These are phyloP conservation scores for Penicillium sp. DNA, from an alignment of 2,329 filamentous ascomycete genomes.

Conservation along the genomic window DNA sequence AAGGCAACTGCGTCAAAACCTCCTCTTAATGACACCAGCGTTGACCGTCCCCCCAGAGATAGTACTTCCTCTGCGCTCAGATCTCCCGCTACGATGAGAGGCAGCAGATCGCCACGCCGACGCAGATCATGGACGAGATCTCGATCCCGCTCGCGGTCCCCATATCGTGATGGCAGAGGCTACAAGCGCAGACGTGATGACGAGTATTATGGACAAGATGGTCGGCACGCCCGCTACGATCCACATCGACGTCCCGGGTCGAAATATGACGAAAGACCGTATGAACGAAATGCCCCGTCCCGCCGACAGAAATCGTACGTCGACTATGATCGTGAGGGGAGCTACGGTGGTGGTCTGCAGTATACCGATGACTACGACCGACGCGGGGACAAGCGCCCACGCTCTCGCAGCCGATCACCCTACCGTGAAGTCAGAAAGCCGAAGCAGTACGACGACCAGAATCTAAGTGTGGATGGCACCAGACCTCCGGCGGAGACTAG, in stretches of 20 bases:
- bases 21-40: constrained; percentile 73
- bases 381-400: constrained; percentile 57
- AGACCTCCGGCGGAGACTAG: constrained; percentile 39
- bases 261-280: constrained; percentile 41
- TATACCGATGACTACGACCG: constrained; percentile 54
- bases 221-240: constrained; percentile 32
- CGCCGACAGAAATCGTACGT: constrained; percentile 48
- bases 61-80: constrained; percentile 53
- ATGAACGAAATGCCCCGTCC: constrained; percentile 45
- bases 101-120: constrained; percentile 61
- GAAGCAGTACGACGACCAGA: constrained; percentile 42
- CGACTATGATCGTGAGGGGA: constrained; percentile 53
- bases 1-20: constrained; percentile 87
- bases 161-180: constrained; percentile 42
- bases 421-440: constrained; percentile 42
- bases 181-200: constrained; percentile 47
- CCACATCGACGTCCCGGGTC: constrained; percentile 36
- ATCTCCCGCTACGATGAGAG: constrained; percentile 51
- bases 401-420: constrained; percentile 57
- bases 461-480: constrained; percentile 28
- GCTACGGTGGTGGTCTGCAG: constrained; percentile 41
- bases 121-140: constrained; percentile 50
- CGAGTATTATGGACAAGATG: constrained; percentile 36
- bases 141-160: constrained; percentile 44
- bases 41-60: constrained; percentile 91